Evolutionary conservation across 2,329 filamentous ascomycete genomes (phyloP).

Genomic region (Pestalotiopsis sp.): DNA sequence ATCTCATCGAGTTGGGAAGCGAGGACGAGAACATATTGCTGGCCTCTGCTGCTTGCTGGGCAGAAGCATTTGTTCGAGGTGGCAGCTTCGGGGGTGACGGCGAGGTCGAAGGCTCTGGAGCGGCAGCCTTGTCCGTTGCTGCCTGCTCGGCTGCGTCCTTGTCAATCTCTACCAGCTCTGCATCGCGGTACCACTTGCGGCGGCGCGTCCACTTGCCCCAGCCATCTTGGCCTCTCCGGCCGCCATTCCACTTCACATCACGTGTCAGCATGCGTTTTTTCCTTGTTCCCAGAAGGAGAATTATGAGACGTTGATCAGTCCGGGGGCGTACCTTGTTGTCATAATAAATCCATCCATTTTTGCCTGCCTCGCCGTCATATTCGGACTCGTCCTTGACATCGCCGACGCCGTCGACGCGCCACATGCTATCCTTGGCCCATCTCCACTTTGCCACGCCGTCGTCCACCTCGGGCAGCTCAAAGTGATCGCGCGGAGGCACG

Average conservation of each 20-base stretch:
- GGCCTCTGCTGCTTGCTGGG: conserved; percentile 21
- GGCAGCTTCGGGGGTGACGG: conserved; percentile 29
- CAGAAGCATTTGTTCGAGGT: conserved; percentile 21
- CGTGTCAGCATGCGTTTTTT: conserved; percentile 12
- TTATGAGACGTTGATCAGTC: background rate
- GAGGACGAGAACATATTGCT: conserved; percentile 17
- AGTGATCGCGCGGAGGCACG: conserved; percentile 73
- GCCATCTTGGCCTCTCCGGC: conserved; percentile 80
- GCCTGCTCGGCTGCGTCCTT: conserved; percentile 22
- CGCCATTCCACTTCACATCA: conserved; percentile 76
- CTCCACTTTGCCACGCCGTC: conserved; percentile 64
- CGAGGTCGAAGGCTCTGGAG: conserved; percentile 33
- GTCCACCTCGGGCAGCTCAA: conserved; percentile 64
- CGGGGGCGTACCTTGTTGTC: conserved; percentile 80
- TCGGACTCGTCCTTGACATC: conserved; percentile 52
- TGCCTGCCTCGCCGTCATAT: conserved; percentile 63
- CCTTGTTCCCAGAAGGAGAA: background rate
- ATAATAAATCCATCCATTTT: conserved; percentile 92
- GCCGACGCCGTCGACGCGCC: conserved; percentile 79
- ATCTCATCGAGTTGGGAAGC: conserved; percentile 12
- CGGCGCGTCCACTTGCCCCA: conserved; percentile 95
- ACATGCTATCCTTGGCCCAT: conserved; percentile 85
- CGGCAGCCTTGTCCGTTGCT: conserved; percentile 44
- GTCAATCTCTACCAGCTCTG: conserved; percentile 82
- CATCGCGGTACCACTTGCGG: conserved; percentile 95